Evolutionary conservation across 495 filamentous ascomycete genomes (phyloP).

Genomic region (Podospora appendiculata): DNA sequence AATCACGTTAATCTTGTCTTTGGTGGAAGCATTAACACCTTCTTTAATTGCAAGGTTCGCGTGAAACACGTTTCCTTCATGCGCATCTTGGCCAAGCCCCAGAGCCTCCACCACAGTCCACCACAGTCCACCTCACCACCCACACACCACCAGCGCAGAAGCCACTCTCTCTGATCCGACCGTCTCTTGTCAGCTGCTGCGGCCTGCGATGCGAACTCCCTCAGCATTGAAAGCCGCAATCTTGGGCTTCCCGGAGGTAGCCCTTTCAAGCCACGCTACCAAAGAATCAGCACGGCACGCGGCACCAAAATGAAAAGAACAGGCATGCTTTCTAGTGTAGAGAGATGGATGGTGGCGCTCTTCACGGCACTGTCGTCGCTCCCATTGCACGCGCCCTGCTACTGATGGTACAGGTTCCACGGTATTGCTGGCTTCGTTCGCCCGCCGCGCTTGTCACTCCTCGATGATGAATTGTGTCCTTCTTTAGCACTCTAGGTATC

Average conservation of each 20-base stretch:
- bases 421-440: too few species aligned
- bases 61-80: constrained; percentile 43
- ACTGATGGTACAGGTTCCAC: too few species aligned
- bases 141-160: too few species aligned
- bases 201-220: constrained; percentile 7
- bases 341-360: too few species aligned
- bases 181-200: constrained; percentile 17
- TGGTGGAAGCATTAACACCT: constrained; percentile 34
- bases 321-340: too few species aligned
- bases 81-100: constrained; percentile 19
- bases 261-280: constrained; percentile 12
- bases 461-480: too few species aligned
- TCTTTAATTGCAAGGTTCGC: constrained; percentile 43
- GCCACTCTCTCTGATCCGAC: too few species aligned
- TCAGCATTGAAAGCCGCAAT: constrained; percentile 41
- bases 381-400: too few species aligned
- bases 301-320: too few species aligned
- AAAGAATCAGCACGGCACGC: background rate
- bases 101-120: constrained; percentile 16
- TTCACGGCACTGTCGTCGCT: too few species aligned
- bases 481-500: too few species aligned
- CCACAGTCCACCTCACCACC: background rate
- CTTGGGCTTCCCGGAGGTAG: constrained; percentile 29
- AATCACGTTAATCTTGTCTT: constrained; percentile 30
- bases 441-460: too few species aligned